Percentiles rank a stretch among this genome's conserved stretches.
Conservation (phyloP, 768 basidiomycete genomes). For the Pleurotus tuoliensis region DNA sequence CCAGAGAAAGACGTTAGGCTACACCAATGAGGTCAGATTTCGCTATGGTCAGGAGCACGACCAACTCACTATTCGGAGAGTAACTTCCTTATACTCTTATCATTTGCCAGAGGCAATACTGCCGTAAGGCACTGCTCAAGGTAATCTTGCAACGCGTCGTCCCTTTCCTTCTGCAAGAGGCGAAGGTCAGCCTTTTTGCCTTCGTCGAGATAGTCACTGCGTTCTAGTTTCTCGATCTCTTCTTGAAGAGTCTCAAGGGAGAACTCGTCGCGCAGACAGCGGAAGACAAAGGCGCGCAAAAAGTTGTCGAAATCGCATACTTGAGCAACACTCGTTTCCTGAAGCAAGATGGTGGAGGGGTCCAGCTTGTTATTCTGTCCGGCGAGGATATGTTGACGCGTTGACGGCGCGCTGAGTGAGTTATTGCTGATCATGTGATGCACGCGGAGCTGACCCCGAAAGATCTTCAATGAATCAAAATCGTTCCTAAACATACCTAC, state of each 20-base stretch:
- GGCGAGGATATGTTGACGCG: too few relatives aligned
- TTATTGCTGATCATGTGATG: too few relatives aligned
- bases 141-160: neutral
- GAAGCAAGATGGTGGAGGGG: neutral
- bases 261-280: neutral
- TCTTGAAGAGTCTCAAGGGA: neutral
- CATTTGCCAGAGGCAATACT: neutral
- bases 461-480: too few relatives aligned
- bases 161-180: neutral
- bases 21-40: neutral
- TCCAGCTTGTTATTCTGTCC: too few relatives aligned
- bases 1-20: neutral
- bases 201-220: neutral
- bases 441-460: too few relatives aligned
- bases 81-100: neutral
- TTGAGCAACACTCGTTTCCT: neutral
- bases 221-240: neutral
- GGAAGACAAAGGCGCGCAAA: neutral
- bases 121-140: neutral
- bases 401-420: too few relatives aligned
- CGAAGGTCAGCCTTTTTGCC: neutral
- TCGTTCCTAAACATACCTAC: too few relatives aligned
- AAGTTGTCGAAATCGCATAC: neutral
- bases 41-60: neutral
- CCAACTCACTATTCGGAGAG: neutral